Base-by-base conservation (phyloP, 192 early-diverging fungal species). In the Glomus cerebriforme region DNA sequence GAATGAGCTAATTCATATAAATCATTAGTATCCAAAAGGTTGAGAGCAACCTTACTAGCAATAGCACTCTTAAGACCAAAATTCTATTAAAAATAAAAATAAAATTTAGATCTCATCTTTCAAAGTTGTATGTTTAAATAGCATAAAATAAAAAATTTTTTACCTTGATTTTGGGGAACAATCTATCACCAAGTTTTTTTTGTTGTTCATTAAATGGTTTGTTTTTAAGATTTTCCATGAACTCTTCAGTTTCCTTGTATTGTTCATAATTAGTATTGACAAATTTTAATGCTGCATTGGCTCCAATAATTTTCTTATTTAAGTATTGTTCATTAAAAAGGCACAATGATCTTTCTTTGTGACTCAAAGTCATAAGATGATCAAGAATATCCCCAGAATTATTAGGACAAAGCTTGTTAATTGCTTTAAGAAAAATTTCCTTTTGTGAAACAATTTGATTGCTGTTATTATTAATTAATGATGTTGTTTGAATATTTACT, bases 121-220 rank as follows among this genome's bases (percentile, higher is more conserved):
- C 9, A 29, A 15, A 39, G 6, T 32, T 32, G 10, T n/a, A n/a
- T n/a, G n/a, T n/a, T n/a, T 10, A n/a, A 31, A n/a, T n/a, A 0
- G 24, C n/a, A 34, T 22, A 74, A 59, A 54, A 17, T 7, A 74
- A 43, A 65, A 77, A 43, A 45, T 7, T n/a, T 37, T 71, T 74
- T 80, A 85, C 85, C 79, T 86, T 86, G 59, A 85, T 82, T 27
- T 82, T 63, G 26, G 82, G 85, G 64, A 86, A 86, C 3, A 86
- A 66, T 62, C 67, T 47, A 76, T 83, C 83, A 59, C 85, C 85
- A 37, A 86, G 68, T 47, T 80, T 72, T 60, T 86, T 82, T 67
- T 86, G 83, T 47, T 82, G 65, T 35, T 84, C 85, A 76, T 77
- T 62, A n/a, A 78, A 22, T 10, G 81, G 75, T 58, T 80, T 70